Base-by-base conservation (phyloP, 106 monocot species). In the Allium cepa region DNA sequence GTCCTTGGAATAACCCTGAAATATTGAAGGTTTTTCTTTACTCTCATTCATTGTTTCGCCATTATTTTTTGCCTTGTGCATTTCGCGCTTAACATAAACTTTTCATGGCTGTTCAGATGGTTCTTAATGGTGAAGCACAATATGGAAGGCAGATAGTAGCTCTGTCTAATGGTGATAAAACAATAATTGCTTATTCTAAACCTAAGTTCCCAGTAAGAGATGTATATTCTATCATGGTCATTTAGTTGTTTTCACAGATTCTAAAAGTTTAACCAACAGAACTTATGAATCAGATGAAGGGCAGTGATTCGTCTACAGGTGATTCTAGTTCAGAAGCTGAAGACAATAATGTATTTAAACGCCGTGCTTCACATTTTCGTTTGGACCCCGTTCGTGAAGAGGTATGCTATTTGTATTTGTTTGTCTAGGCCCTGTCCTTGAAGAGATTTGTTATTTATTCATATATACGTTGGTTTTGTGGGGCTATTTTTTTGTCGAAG, bases 101-200 rank as follows among this genome's bases (percentile, higher is more conserved):
- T 45, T 48, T 18, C 47, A 26, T 60, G 50, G 47, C 16, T 65
- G 49, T 68, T 7, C 68, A 86, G 87, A 83, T 77, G 82, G 77
- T 87, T 65, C 82, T 73, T 22, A 83, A 71, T 69, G 82, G 87
- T 46, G 77, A 83, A 79, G 87, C 75, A 22, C 74, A 76, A 72
- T 82, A 48, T 83, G 79, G 79, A n/a, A 79, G 82, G 15, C 79
- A 87, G 71, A 82, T 87, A 63, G 68, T 87, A 16, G 78, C 82
- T 60, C 72, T 87, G 65, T 80, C 82, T 28, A 80, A 75, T 71
- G 73, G 74, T 18, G 86, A 80, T 17, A 82, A 76, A 57, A 87
- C 77, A 69, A 82, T 83, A n/a, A 77, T 83, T 75, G 79, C 82
- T 66, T 83, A 87, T 82, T 74, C 82, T 70, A 87, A 87, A 49